A percentile compares a stretch with the other conserved stretches of the same genome.
Evolutionary conservation across 495 filamentous ascomycete species (phyloP).

Genomic region (Poronia punctata): DNA sequence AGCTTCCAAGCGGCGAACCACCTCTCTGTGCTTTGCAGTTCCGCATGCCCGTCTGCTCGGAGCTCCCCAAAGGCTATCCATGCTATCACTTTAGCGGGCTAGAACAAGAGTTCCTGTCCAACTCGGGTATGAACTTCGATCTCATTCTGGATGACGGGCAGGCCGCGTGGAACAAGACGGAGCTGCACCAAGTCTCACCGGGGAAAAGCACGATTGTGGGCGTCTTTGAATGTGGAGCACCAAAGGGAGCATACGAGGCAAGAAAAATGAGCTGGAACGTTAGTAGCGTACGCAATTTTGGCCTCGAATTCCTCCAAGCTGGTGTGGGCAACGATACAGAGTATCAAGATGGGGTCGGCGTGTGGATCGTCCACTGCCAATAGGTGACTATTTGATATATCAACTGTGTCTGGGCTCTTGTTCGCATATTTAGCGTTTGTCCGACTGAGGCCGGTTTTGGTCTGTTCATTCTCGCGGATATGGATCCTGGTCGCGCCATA

Average conservation of each 20-base stretch:
- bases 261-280: slow-evolving; percentile 21
- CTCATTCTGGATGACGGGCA: slow-evolving; percentile 15
- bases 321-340: slow-evolving; percentile 16
- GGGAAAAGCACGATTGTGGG: slow-evolving; percentile 17
- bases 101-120: slow-evolving; percentile 18
- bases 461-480: too few relatives aligned
- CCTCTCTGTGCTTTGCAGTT: slow-evolving; percentile 23
- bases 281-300: slow-evolving; percentile 19
- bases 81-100: slow-evolving; percentile 24
- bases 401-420: too few relatives aligned
- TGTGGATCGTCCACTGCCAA: slow-evolving; percentile 22
- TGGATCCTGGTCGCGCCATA: too few relatives aligned
- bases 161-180: slow-evolving; percentile 17
- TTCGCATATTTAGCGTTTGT: too few relatives aligned
- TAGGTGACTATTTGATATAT: neutral
- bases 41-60: slow-evolving; percentile 22
- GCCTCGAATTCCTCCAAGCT: slow-evolving; percentile 21
- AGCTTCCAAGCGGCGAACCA: neutral
- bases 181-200: slow-evolving; percentile 19
- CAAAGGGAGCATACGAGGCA: slow-evolving; percentile 1
- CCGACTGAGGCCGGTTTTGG: too few relatives aligned
- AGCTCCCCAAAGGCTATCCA: slow-evolving; percentile 21
- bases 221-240: slow-evolving; percentile 17
- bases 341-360: slow-evolving; percentile 22
- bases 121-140: slow-evolving; percentile 23